These are phyloP conservation scores for Suhomyces vadensis DNA, from an alignment of 805 yeast species.

Conservation along the genomic window DNA sequence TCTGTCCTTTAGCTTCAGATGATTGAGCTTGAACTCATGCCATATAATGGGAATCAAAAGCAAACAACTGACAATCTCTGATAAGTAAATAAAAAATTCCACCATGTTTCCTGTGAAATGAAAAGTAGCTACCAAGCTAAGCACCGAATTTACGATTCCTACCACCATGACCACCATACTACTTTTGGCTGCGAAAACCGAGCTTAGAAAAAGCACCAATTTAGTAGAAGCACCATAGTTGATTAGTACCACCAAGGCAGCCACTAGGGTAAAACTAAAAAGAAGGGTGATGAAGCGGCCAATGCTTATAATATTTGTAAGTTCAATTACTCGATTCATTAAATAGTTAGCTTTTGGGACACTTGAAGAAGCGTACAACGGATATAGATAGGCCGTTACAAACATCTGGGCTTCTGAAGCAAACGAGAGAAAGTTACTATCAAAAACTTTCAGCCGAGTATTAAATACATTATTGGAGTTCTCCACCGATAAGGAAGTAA, in stretches of 20 bases:
- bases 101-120: not conserved
- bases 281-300: not conserved
- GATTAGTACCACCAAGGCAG: not conserved
- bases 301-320: too few species aligned
- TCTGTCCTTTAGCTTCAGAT: not conserved
- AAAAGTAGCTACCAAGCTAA: not conserved
- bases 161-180: not conserved
- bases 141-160: not conserved
- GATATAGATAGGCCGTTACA: not conserved
- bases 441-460: not conserved
- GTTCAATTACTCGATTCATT: too few species aligned
- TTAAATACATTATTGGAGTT: not conserved
- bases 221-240: not conserved
- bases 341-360: not conserved
- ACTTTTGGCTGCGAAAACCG: conserved; percentile 3
- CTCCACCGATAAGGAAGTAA: not conserved
- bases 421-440: not conserved
- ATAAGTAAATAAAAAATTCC: not conserved
- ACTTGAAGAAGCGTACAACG: not conserved
- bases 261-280: not conserved
- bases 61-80: not conserved
- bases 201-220: not conserved
- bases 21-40: not conserved
- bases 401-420: not conserved
- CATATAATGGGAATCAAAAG: not conserved